Evolutionary conservation across 2,329 filamentous ascomycete species (phyloP).

Genomic region (Teratosphaeria viscida): DNA sequence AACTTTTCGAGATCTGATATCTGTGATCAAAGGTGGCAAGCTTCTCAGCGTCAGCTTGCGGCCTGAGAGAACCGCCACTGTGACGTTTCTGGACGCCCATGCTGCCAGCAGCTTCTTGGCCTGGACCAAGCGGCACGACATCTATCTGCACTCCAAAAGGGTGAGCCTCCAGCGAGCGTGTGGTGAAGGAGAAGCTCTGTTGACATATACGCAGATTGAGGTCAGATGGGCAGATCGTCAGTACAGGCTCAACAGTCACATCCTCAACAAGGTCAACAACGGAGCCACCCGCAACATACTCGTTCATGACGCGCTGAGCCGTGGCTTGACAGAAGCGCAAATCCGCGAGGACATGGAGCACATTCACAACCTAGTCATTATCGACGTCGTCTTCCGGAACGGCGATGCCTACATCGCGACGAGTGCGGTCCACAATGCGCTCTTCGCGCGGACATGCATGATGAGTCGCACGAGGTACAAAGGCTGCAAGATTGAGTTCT

Average conservation of each 20-base stretch:
- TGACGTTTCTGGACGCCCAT: slow-evolving; percentile 59
- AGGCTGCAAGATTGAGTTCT: slow-evolving; percentile 59
- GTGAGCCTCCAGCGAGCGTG: slow-evolving; percentile 34
- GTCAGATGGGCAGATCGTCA: slow-evolving; percentile 62
- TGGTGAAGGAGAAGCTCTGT: not conserved
- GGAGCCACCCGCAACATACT: slow-evolving; percentile 68
- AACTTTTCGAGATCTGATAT: slow-evolving; percentile 56
- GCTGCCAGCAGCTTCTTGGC: slow-evolving; percentile 50
- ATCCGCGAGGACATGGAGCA: slow-evolving; percentile 70
- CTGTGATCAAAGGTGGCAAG: slow-evolving; percentile 57
- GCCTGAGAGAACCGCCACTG: slow-evolving; percentile 48
- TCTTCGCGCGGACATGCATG: slow-evolving; percentile 71
- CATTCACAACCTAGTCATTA: slow-evolving; percentile 66
- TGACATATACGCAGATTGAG: slow-evolving; percentile 43
- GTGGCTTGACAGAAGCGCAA: slow-evolving; percentile 49
- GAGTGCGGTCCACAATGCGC: slow-evolving; percentile 66
- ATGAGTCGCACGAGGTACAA: slow-evolving; percentile 58
- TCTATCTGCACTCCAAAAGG: slow-evolving; percentile 59
- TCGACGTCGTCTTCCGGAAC: slow-evolving; percentile 51
- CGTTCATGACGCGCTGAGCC: slow-evolving; percentile 43
- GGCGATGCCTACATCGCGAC: slow-evolving; percentile 58
- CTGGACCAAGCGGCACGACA: slow-evolving; percentile 52
- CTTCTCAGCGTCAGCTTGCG: slow-evolving; percentile 60
- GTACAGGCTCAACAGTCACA: slow-evolving; percentile 52
- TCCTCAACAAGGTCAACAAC: slow-evolving; percentile 51